A percentile compares a stretch with the other conserved stretches of the same genome.
Evolutionary conservation across 1,139 yeast species (phyloP).

Genomic region (Meyerozyma sp.): DNA sequence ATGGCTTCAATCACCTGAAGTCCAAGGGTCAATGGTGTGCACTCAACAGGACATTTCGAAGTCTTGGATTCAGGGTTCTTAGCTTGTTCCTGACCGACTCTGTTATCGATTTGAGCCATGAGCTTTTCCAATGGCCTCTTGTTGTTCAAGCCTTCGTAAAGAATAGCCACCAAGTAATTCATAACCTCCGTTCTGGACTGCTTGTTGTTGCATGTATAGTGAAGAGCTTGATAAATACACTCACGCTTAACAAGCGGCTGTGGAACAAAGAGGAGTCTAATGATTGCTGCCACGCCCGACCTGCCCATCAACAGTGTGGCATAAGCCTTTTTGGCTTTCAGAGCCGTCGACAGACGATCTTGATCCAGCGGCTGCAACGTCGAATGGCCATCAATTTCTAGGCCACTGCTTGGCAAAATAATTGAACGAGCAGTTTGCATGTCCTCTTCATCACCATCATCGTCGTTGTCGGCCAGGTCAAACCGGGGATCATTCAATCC

Average conservation of each 20-base stretch:
- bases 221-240: conserved; percentile 59
- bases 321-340: conserved; percentile 17
- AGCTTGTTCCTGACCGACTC: conserved; percentile 5
- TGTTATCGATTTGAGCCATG: conserved; percentile 50
- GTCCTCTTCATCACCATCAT: conserved; percentile 19
- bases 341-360: not conserved
- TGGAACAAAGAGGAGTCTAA: conserved; percentile 71
- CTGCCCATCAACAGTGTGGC: conserved; percentile 71
- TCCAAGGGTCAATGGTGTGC: conserved; percentile 67
- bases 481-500: conserved; percentile 18
- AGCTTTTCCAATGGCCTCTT: conserved; percentile 60
- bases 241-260: conserved; percentile 64
- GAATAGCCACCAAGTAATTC: conserved; percentile 58
- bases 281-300: conserved; percentile 68
- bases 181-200: conserved; percentile 78
- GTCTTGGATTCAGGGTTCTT: conserved; percentile 8
- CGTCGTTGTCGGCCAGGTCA: conserved; percentile 14
- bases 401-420: not conserved
- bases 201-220: conserved; percentile 67
- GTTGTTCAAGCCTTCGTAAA: conserved; percentile 69
- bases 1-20: conserved; percentile 75
- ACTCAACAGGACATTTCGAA: conserved; percentile 26
- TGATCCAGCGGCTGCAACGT: not conserved
- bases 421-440: not conserved
- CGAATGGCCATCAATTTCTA: not conserved